These are phyloP conservation scores for Leishmania martiniquensis DNA, from an alignment of 208 protist species.

Conservation along the genomic window DNA sequence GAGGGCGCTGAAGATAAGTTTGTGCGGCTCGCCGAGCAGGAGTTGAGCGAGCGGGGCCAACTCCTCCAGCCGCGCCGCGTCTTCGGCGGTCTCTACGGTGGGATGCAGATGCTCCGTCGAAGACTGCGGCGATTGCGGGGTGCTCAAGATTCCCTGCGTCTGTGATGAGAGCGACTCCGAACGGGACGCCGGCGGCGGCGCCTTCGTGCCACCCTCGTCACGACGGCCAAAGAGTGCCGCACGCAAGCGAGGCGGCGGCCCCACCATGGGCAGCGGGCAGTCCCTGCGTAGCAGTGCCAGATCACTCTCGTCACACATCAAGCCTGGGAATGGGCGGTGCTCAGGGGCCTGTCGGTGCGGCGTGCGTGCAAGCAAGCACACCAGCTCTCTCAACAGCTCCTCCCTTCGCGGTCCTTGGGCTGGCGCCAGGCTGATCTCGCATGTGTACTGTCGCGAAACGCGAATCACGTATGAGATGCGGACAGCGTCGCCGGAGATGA, in stretches of 20 bases:
- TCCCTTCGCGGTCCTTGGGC: background rate
- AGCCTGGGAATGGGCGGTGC: slow-evolving; percentile 50
- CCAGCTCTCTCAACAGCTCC: slow-evolving; percentile 40
- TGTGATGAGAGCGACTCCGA: background rate
- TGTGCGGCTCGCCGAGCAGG: slow-evolving; percentile 67
- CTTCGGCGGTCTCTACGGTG: background rate
- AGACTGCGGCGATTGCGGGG: background rate
- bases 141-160: background rate
- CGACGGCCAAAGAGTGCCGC: slow-evolving; percentile 25
- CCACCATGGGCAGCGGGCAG: slow-evolving; percentile 38
- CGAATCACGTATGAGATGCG: slow-evolving; percentile 53
- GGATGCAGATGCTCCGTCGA: background rate
- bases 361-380: slow-evolving; percentile 34
- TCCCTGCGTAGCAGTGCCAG: slow-evolving; percentile 39
- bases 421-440: slow-evolving; percentile 24
- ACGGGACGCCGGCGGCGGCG: background rate
- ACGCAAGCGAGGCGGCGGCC: slow-evolving; percentile 38
- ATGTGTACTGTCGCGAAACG: slow-evolving; percentile 39
- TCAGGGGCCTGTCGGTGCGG: slow-evolving; percentile 59
- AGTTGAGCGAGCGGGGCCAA: slow-evolving; percentile 40
- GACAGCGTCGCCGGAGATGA: slow-evolving; percentile 57
- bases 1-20: slow-evolving; percentile 71
- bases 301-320: slow-evolving; percentile 44
- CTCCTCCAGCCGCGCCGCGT: slow-evolving; percentile 28
- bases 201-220: background rate